Conservation (phyloP, 2,329 filamentous ascomycete genomes). For the Claviceps sp. region DNA sequence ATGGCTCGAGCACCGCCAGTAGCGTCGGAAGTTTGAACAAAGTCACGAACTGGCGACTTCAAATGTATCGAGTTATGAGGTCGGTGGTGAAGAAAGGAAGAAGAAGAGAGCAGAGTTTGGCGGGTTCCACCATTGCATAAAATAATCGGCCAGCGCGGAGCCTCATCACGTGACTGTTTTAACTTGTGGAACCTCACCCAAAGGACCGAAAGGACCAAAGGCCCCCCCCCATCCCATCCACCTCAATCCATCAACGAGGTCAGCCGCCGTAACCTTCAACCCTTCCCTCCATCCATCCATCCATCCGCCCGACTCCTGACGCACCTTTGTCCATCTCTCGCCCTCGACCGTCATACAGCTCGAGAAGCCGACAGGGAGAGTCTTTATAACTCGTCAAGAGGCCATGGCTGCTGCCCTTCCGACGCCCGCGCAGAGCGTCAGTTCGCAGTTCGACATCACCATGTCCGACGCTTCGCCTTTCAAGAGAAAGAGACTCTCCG, state of each 20-base stretch:
- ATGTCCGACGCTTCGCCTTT: constrained; percentile 40
- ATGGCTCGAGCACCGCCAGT: constrained; percentile 38
- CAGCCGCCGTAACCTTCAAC: constrained; percentile 19
- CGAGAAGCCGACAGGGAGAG: constrained; percentile 32
- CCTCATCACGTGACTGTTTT: background rate
- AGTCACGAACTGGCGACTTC: constrained; percentile 24
- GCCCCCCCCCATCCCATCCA: no score
- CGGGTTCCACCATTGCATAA: background rate
- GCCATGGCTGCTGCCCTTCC: constrained; percentile 38
- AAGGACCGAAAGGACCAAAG: background rate
- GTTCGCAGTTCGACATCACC: constrained; percentile 34
- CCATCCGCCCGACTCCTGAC: constrained; percentile 54
- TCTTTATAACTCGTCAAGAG: constrained; percentile 29
- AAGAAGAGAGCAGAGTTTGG: constrained; percentile 2
- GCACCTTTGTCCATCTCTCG: constrained; percentile 45
- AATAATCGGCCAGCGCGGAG: background rate
- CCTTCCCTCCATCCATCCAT: constrained; percentile 35
- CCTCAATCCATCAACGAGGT: constrained; percentile 15
- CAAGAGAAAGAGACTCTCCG: constrained; percentile 48
- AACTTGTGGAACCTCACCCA: background rate
- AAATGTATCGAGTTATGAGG: constrained; percentile 26
- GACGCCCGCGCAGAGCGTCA: constrained; percentile 50
- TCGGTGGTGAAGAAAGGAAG: constrained; percentile 20
- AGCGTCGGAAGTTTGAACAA: constrained; percentile 18
- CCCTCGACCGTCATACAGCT: constrained; percentile 38